These are phyloP conservation scores for Sanghuangporus weigelae DNA, from an alignment of 1,284 basidiomycete genomes.

Conservation along the genomic window DNA sequence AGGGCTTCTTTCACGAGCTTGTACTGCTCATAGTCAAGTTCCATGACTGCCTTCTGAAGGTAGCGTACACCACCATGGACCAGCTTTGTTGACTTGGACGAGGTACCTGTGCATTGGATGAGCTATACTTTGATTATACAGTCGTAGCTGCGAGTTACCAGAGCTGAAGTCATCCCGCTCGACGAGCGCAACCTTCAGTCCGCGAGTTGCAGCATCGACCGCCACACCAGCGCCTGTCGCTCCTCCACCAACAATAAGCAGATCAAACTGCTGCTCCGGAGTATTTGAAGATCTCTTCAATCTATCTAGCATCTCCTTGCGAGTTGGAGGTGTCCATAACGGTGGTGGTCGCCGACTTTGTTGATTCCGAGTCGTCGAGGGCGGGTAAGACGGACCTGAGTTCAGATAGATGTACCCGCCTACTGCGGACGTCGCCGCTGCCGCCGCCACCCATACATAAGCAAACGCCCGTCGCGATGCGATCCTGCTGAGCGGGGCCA, in stretches of 20 bases:
- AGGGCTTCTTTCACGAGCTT: constrained; percentile 94
- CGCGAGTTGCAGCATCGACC: constrained; percentile 89
- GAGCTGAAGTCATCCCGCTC: constrained; percentile 92
- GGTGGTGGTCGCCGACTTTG: constrained; percentile 54
- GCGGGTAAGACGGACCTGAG: constrained; percentile 61
- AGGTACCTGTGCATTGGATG: constrained; percentile 59
- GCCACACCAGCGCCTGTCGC: constrained; percentile 95
- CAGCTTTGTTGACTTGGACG: constrained; percentile 96
- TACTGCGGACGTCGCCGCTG: constrained; percentile 45
- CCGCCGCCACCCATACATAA: constrained; percentile 45
- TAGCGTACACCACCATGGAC: constrained; percentile 98
- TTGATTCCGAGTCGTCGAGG: constrained; percentile 49
- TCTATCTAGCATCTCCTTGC: constrained; percentile 56
- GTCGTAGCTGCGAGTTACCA: constrained; percentile 38
- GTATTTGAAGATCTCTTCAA: constrained; percentile 42
- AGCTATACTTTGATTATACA: not conserved
- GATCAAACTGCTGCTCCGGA: constrained; percentile 57
- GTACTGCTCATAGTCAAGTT: constrained; percentile 95
- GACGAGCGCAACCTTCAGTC: constrained; percentile 89
- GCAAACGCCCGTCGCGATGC: constrained; percentile 52
- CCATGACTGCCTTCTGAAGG: constrained; percentile 93
- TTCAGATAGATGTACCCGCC: constrained; percentile 55
- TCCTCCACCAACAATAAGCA: constrained; percentile 84
- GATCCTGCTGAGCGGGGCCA: constrained; percentile 23
- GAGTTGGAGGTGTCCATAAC: constrained; percentile 69